Evolutionary conservation across 1,139 yeast genomes (phyloP).

Genomic region (Hansenula sp.): DNA sequence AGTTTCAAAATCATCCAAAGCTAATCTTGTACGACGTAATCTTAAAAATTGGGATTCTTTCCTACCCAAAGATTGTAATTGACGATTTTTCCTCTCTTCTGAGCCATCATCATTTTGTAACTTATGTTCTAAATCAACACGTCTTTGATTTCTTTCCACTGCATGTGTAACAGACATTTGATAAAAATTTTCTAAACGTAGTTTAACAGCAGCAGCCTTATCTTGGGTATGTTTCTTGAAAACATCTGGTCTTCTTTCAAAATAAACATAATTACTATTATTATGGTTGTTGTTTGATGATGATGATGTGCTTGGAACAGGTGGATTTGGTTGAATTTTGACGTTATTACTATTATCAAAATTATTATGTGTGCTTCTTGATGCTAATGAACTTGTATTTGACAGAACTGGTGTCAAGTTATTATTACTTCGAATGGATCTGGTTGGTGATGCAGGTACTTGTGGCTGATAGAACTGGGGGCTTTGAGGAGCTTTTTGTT

Average conservation of each 20-base stretch:
- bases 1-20: conserved; percentile 71
- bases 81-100: conserved; percentile 73
- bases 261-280: conserved; percentile 52
- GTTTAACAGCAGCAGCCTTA: conserved; percentile 68
- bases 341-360: conserved; percentile 7
- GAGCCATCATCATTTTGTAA: conserved; percentile 63
- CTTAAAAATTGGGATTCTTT: conserved; percentile 77
- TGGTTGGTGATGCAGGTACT: conserved; percentile 22
- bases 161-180: conserved; percentile 79
- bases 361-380: conserved; percentile 12
- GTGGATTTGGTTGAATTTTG: conserved; percentile 8
- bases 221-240: conserved; percentile 66
- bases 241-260: conserved; percentile 83
- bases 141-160: conserved; percentile 75
- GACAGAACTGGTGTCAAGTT: conserved; percentile 21
- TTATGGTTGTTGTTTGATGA: conserved; percentile 8
- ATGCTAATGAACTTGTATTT: conserved; percentile 19
- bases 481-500: conserved; percentile 12
- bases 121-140: conserved; percentile 68
- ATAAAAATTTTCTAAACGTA: conserved; percentile 69
- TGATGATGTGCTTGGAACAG: conserved; percentile 3
- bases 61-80: conserved; percentile 64
- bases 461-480: conserved; percentile 23
- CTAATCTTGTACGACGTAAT: conserved; percentile 68
- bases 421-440: conserved; percentile 19